These are phyloP conservation scores for Halocafeteria seosinensis DNA, from an alignment of 108 stramenopile species.

Conservation along the genomic window DNA sequence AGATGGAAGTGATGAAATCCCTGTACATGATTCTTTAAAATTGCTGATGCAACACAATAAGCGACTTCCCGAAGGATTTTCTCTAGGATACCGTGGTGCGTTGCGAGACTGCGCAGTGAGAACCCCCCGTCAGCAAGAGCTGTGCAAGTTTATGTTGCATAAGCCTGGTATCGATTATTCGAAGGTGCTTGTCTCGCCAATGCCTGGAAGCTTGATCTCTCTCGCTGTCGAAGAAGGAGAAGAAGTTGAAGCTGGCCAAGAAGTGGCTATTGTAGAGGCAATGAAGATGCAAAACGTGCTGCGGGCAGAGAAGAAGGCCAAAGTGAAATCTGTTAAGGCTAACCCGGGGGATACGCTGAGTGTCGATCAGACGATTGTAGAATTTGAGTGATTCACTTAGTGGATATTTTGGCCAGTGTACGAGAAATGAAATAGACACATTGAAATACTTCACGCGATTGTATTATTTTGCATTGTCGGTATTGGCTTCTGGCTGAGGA, in stretches of 20 bases:
- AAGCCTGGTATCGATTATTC: slow-evolving; percentile 20
- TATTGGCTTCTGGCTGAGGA: too few species aligned
- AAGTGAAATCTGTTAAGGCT: slow-evolving; percentile 39
- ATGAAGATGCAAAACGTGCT: slow-evolving; percentile 99
- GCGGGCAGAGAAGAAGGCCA: slow-evolving; percentile 51
- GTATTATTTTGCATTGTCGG: too few species aligned
- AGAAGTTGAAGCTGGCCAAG: slow-evolving; percentile 67
- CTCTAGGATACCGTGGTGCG: slow-evolving; percentile 45
- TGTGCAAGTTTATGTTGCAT: slow-evolving; percentile 38
- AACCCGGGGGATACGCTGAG: slow-evolving; percentile 46
- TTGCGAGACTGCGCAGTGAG: slow-evolving; percentile 47
- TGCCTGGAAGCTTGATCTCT: slow-evolving; percentile 75
- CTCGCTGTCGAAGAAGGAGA: slow-evolving; percentile 61
- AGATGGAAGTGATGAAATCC: slow-evolving; percentile 12
- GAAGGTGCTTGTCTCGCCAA: slow-evolving; percentile 54
- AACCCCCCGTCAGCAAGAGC: slow-evolving; percentile 53
- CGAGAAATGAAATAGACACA: too few species aligned
- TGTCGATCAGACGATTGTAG: slow-evolving; percentile 57
- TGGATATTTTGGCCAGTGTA: too few species aligned
- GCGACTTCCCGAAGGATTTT: not conserved
- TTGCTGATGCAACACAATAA: slow-evolving; percentile 17
- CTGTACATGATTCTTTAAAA: slow-evolving; percentile 12
- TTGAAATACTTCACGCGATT: too few species aligned
- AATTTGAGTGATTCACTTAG: too few species aligned
- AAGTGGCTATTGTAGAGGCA: slow-evolving; percentile 78